Conservation (phyloP, 73 alveolate genomes). For the Paramecium octaurelia region DNA sequence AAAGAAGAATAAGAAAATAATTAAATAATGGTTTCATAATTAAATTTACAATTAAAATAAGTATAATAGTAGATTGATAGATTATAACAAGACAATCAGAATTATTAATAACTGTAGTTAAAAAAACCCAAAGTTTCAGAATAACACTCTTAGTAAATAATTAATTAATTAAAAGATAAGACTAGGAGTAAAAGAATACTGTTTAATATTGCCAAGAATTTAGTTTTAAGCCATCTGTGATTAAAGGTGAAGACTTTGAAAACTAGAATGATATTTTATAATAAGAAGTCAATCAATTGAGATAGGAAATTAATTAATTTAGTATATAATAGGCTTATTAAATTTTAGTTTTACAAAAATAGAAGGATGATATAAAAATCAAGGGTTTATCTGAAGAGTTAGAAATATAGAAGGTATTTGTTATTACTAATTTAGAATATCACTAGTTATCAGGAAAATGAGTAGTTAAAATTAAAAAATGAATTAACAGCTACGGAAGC, state of each 20-base stretch:
- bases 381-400: neutral
- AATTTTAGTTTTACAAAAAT: neutral
- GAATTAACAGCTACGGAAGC: neutral
- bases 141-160: neutral
- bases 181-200: neutral
- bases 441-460: neutral
- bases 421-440: neutral
- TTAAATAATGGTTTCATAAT: neutral
- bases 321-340: neutral
- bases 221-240: neutral
- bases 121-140: neutral
- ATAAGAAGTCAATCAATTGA: neutral
- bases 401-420: neutral
- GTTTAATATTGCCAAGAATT: neutral
- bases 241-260: neutral
- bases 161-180: neutral
- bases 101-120: neutral
- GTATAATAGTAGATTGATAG: neutral
- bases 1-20: neutral
- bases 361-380: neutral
- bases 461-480: neutral
- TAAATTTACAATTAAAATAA: neutral
- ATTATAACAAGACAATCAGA: neutral
- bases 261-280: neutral
- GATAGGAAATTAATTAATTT: neutral